Conservation (phyloP, 2,329 filamentous ascomycete species). For the Claviceps cyperi region DNA sequence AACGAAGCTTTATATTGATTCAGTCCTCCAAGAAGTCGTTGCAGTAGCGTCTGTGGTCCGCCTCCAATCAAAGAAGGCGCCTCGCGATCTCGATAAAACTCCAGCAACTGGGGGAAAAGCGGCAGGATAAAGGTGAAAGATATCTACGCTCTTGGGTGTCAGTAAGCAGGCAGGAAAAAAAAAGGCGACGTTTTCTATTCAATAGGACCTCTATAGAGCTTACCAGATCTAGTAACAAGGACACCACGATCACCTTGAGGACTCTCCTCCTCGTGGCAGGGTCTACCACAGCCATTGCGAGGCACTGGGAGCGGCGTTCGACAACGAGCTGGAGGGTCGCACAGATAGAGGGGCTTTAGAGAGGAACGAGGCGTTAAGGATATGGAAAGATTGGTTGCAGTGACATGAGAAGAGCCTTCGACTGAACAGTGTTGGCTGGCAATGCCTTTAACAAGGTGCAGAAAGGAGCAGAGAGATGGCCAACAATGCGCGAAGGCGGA, state of each 20-base stretch:
- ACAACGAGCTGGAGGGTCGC: neutral
- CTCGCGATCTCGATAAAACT: slow-evolving; percentile 88
- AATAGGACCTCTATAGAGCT: neutral
- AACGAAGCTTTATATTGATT: slow-evolving; percentile 95
- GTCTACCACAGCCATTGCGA: slow-evolving; percentile 31
- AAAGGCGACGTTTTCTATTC: neutral
- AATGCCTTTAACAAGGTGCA: too few species aligned
- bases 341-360: neutral
- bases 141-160: slow-evolving; percentile 41
- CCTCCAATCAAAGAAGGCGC: slow-evolving; percentile 31
- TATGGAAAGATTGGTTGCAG: neutral
- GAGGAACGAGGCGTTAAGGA: too few species aligned
- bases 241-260: slow-evolving; percentile 75
- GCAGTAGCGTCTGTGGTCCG: slow-evolving; percentile 52
- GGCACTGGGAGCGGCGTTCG: neutral
- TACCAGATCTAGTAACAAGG: slow-evolving; percentile 80
- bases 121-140: slow-evolving; percentile 98
- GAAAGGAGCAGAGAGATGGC: neutral
- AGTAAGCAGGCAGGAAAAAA: neutral
- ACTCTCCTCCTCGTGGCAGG: slow-evolving; percentile 59
- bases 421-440: too few species aligned
- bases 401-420: neutral
- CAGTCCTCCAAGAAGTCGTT: slow-evolving; percentile 64
- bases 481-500: too few species aligned
- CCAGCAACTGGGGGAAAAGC: slow-evolving; percentile 84